Conservation (phyloP, 768 basidiomycete genomes). For the Boletus subparvulus region DNA sequence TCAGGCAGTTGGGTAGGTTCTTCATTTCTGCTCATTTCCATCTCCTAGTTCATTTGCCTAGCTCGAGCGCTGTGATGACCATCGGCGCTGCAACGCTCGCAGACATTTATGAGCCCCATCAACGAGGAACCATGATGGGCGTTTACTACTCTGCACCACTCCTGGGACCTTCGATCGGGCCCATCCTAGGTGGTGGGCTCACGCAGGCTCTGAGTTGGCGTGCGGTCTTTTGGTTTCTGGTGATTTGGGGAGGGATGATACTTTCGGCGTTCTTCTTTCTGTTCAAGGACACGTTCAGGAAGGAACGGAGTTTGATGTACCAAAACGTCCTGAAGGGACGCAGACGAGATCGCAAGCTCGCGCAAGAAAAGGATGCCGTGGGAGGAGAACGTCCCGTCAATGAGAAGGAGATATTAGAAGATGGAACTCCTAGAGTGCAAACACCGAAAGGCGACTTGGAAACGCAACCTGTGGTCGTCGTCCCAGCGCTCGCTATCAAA, state of each 20-base stretch:
- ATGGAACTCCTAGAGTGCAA: not conserved
- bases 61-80: slow-evolving; percentile 65
- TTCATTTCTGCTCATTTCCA: not conserved
- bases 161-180: slow-evolving; percentile 67
- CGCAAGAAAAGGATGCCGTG: slow-evolving; percentile 13
- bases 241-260: slow-evolving; percentile 57
- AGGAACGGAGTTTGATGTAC: slow-evolving; percentile 79
- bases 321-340: slow-evolving; percentile 59
- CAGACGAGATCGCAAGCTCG: slow-evolving; percentile 22
- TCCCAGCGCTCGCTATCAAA: slow-evolving; percentile 16
- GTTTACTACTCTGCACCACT: slow-evolving; percentile 80
- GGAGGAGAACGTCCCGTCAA: slow-evolving; percentile 8
- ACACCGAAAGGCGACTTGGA: slow-evolving; percentile 25
- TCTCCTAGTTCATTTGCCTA: slow-evolving; percentile 20
- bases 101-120: slow-evolving; percentile 73
- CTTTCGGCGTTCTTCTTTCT: slow-evolving; percentile 60
- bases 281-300: slow-evolving; percentile 83
- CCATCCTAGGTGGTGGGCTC: slow-evolving; percentile 69
- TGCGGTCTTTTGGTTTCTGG: slow-evolving; percentile 82
- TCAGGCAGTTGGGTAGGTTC: slow-evolving; percentile 58
- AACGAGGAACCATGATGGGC: slow-evolving; percentile 79
- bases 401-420: slow-evolving; percentile 6
- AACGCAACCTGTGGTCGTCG: slow-evolving; percentile 14
- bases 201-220: slow-evolving; percentile 76
- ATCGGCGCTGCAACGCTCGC: slow-evolving; percentile 74